Conservation (phyloP, 2,329 filamentous ascomycete genomes). For the Alternaria sp. region DNA sequence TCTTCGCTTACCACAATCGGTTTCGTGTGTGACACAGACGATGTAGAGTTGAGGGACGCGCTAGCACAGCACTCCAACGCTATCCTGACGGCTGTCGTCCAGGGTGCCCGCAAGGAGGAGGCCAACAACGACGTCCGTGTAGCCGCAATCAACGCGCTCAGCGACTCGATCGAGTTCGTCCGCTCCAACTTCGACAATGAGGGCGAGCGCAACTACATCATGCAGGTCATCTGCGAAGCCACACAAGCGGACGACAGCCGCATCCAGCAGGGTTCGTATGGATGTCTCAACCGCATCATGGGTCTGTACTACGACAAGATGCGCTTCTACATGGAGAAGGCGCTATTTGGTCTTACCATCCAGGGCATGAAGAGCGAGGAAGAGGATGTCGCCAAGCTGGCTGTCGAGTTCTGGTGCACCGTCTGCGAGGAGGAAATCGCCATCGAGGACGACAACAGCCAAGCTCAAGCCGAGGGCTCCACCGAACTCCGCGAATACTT, state of each 20-base stretch:
- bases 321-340: slow-evolving; percentile 99
- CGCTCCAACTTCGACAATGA: slow-evolving; percentile 99
- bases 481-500: slow-evolving; percentile 90
- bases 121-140: slow-evolving; percentile 87
- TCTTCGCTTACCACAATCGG: slow-evolving; percentile 94
- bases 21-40: slow-evolving; percentile 96
- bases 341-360: slow-evolving; percentile 94
- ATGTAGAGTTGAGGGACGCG: slow-evolving; percentile 81
- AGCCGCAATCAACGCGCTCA: slow-evolving; percentile 90
- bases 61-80: slow-evolving; percentile 90
- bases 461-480: slow-evolving; percentile 73
- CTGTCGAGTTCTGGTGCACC: slow-evolving; percentile 99
- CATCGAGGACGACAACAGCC: slow-evolving; percentile 95
- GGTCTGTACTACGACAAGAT: slow-evolving; percentile 99
- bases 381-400: slow-evolving; percentile 96
- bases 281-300: slow-evolving; percentile 98
- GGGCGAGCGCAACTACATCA: slow-evolving; percentile 99
- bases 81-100: slow-evolving; percentile 95
- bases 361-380: slow-evolving; percentile 98
- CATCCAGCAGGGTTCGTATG: slow-evolving; percentile 95
- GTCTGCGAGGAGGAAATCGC: slow-evolving; percentile 98
- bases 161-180: slow-evolving; percentile 97
- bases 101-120: slow-evolving; percentile 97
- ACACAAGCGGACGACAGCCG: slow-evolving; percentile 90
- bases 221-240: slow-evolving; percentile 99